These are phyloP conservation scores for Cenchrus fungigraminus DNA, from an alignment of 176 grass and related monocot genomes.

Conservation along the genomic window DNA sequence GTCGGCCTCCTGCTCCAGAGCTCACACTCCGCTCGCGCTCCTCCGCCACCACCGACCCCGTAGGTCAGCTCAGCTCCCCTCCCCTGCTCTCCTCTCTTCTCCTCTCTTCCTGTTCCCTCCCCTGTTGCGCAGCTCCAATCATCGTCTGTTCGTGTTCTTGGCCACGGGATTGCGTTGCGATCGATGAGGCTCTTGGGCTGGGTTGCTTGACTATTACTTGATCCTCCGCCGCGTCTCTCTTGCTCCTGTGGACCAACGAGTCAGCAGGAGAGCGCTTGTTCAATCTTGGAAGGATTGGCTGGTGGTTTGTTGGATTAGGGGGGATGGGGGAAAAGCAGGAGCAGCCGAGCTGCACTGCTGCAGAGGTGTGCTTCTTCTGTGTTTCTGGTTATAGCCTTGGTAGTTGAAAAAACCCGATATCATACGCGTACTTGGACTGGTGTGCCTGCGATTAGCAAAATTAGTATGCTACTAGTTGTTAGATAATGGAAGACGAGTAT, in stretches of 20 bases:
- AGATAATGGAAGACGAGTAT: background rate
- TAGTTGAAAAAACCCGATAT: too few relatives aligned
- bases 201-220: background rate
- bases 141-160: background rate
- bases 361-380: background rate
- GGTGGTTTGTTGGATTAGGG: conserved; percentile 5
- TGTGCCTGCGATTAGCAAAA: background rate
- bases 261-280: too few relatives aligned
- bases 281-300: background rate
- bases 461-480: background rate
- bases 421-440: background rate
- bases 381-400: background rate
- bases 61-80: background rate
- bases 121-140: background rate
- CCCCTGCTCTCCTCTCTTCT: background rate
- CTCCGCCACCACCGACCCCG: background rate
- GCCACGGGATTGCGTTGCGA: background rate
- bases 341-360: background rate
- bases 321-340: background rate
- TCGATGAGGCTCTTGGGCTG: background rate
- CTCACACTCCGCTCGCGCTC: background rate
- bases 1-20: conserved; percentile 7
- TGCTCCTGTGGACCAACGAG: background rate
- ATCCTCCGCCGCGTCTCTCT: conserved; percentile 2
- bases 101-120: background rate